phyloP scores from a whole-genome alignment of 1,284 basidiomycete species.

The Leccinum griseonigrum region DNA sequence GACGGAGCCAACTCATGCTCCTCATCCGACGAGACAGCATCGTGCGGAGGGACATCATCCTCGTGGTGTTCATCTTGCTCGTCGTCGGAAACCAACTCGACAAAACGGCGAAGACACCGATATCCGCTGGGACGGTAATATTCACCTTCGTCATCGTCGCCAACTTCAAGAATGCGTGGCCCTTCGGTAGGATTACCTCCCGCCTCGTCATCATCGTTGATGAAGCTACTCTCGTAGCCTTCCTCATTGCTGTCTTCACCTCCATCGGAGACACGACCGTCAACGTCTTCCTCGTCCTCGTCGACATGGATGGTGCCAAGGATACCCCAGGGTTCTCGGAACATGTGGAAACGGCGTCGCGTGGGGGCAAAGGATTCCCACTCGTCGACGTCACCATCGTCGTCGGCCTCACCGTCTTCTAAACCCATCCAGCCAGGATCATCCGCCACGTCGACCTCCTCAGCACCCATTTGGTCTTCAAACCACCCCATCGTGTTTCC shows the following conservation, averaged over 20 bases:
- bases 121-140: not conserved
- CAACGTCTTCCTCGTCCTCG: constrained; percentile 27
- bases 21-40: constrained; percentile 18
- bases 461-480: constrained; percentile 37
- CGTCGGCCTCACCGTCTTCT: constrained; percentile 35
- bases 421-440: constrained; percentile 38
- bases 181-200: constrained; percentile 4
- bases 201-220: constrained; percentile 40
- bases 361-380: constrained; percentile 21
- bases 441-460: constrained; percentile 30
- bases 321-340: constrained; percentile 16
- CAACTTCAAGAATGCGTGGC: constrained; percentile 28
- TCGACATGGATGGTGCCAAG: constrained; percentile 22
- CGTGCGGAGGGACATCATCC: not conserved
- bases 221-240: constrained; percentile 50
- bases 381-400: constrained; percentile 25
- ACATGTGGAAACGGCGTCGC: constrained; percentile 18
- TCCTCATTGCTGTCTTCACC: constrained; percentile 29
- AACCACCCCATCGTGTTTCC: constrained; percentile 36
- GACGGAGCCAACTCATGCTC: constrained; percentile 2
- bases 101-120: not conserved
- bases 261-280: constrained; percentile 13
- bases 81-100: constrained; percentile 20
- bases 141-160: constrained; percentile 14
- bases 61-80: constrained; percentile 17